Base-by-base conservation (phyloP, 164 flowering plant species). In the Vitis rotundifolia region DNA sequence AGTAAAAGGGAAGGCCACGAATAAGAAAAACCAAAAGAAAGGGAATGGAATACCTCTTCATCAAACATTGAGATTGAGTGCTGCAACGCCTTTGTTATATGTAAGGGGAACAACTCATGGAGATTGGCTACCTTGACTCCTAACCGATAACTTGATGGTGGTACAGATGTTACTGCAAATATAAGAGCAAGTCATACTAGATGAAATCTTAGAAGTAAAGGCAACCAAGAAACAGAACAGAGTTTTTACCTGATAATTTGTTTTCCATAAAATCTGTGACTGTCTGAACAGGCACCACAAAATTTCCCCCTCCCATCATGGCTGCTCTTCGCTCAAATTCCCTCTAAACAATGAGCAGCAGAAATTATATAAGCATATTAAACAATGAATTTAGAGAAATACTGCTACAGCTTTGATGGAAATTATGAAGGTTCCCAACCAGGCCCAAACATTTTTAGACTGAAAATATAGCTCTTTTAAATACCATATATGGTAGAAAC, bases 61-160 rank as follows among this genome's bases (percentile, higher is more conserved):
- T 93, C 91, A 83, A 96, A 91, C 79, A 67, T 72, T 58, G 77
- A 71, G 65, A 96, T 81, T 54, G 99, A 87, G 19, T 77, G 76
- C 66, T 82, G 88, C 76, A 96, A 79, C 59, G 98, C 91, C 76
- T 87, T 82, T 26, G 95, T 89, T 50, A 96, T 78, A 70, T 87
- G 79, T 72, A 10, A 2, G 1, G 99, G 97, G 57, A 86, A 91
- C 75, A 96, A 73, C 59, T 93, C 93, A 66, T 93, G 98, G 65
- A 96, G 99, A 76, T 75, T 85, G 69, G 97, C 82, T 59, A 92
- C 89, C 77, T 86, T 91, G 29, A 96, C 98, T 80, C 99, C 99
- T 68, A 96, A 74, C 0, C 98, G 95, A 73, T 93, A 96, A 79
- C 98, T 96, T 67, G 99, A 96, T 63, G 89, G 70, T 28, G 99